Conservation (phyloP, 768 basidiomycete species). For the Lentinula detonsa region DNA sequence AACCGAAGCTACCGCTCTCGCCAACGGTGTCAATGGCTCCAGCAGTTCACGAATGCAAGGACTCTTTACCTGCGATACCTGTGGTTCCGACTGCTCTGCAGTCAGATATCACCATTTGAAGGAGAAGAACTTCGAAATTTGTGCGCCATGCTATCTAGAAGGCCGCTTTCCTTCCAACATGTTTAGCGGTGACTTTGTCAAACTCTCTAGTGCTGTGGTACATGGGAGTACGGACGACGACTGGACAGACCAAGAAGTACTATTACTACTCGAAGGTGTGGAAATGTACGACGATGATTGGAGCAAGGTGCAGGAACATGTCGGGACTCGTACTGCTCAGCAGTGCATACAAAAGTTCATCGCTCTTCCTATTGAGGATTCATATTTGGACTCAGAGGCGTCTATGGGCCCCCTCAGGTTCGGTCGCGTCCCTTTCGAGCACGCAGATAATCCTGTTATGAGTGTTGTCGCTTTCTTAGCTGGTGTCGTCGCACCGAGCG, state of each 20-base stretch:
- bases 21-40: constrained; percentile 46
- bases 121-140: constrained; percentile 87
- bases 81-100: constrained; percentile 87
- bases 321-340: constrained; percentile 85
- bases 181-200: constrained; percentile 97
- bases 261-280: constrained; percentile 88
- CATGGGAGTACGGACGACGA: constrained; percentile 41
- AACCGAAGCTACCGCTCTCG: constrained; percentile 60
- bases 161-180: constrained; percentile 95
- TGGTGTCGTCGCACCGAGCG: constrained; percentile 82
- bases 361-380: constrained; percentile 94
- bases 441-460: constrained; percentile 97
- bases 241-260: constrained; percentile 89
- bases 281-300: constrained; percentile 99
- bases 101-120: constrained; percentile 91
- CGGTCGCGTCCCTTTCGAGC: constrained; percentile 82
- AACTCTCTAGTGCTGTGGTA: constrained; percentile 48
- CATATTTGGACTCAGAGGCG: constrained; percentile 75
- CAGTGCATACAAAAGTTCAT: constrained; percentile 96
- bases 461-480: constrained; percentile 98
- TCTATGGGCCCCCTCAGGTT: constrained; percentile 73
- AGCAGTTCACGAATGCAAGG: constrained; percentile 24
- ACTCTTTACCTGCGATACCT: constrained; percentile 82
- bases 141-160: constrained; percentile 88
- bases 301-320: constrained; percentile 88